Conservation (phyloP, 2,329 filamentous ascomycete species). For the Trichophyton rubrum region DNA sequence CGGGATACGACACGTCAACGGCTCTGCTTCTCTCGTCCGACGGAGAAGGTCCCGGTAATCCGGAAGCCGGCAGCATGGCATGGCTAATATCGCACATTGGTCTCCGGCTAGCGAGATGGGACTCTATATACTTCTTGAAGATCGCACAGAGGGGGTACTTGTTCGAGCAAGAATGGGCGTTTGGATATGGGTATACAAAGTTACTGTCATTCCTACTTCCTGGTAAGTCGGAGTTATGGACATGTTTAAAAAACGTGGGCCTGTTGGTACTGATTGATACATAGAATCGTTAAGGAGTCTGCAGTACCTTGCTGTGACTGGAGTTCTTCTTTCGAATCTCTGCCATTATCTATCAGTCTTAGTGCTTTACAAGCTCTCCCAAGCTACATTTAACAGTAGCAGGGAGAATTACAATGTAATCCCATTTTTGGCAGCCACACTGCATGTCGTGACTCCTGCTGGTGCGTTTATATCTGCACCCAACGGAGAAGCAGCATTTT, state of each 20-base stretch:
- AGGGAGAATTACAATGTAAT: constrained; percentile 14
- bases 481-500: constrained; percentile 69
- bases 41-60: neutral
- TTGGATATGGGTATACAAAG: constrained; percentile 44
- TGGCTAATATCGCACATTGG: constrained; percentile 6
- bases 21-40: constrained; percentile 30
- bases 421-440: constrained; percentile 51
- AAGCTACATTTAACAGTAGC: constrained; percentile 39
- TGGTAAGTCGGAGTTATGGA: constrained; percentile 17
- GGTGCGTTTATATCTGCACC: constrained; percentile 82
- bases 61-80: neutral
- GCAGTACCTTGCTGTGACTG: constrained; percentile 36
- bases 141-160: constrained; percentile 43
- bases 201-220: constrained; percentile 29
- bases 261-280: neutral
- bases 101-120: constrained; percentile 46
- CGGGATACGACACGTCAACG: constrained; percentile 53
- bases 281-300: neutral
- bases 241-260: neutral
- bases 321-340: constrained; percentile 55
- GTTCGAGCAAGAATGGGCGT: constrained; percentile 56
- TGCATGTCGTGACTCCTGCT: constrained; percentile 77
- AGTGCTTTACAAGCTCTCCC: constrained; percentile 55
- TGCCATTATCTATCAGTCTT: constrained; percentile 66
- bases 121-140: constrained; percentile 48